phyloP scores from a whole-genome alignment of 805 yeast genomes.

The Kurtzmaniella cleridarum region DNA sequence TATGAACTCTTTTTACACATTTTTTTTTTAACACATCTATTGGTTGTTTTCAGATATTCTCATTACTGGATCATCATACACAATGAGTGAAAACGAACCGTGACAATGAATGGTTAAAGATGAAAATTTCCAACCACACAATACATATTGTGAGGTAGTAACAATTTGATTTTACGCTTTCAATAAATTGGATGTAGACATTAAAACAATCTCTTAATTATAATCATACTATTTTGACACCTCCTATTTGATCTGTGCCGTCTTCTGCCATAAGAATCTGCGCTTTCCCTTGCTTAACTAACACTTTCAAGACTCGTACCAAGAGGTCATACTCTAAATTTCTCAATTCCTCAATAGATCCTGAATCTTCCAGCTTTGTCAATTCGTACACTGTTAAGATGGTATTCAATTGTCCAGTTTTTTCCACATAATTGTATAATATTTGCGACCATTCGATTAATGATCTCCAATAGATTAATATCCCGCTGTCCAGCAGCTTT shows the following conservation, averaged over 20 bases:
- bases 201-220: too few species aligned
- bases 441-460: constrained; percentile 35
- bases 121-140: too few species aligned
- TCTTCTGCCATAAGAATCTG: constrained; percentile 64
- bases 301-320: constrained; percentile 43
- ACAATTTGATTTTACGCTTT: too few species aligned
- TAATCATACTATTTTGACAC: constrained; percentile 61
- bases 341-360: constrained; percentile 51
- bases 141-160: too few species aligned
- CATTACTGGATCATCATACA: too few species aligned
- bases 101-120: too few species aligned
- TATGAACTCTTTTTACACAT: too few species aligned
- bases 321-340: constrained; percentile 57
- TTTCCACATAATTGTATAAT: constrained; percentile 40
- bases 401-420: constrained; percentile 70
- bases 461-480: constrained; percentile 56
- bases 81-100: too few species aligned
- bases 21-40: too few species aligned
- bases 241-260: constrained; percentile 53
- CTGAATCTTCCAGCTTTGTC: constrained; percentile 55
- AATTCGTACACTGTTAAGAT: constrained; percentile 82
- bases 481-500: constrained; percentile 62
- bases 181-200: too few species aligned
- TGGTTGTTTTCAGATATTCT: too few species aligned
- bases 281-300: constrained; percentile 68